A percentile compares a stretch with the other conserved stretches of the same genome.
Conservation (phyloP, 2,329 filamentous ascomycete species). For the Ascosphaera acerosa region DNA sequence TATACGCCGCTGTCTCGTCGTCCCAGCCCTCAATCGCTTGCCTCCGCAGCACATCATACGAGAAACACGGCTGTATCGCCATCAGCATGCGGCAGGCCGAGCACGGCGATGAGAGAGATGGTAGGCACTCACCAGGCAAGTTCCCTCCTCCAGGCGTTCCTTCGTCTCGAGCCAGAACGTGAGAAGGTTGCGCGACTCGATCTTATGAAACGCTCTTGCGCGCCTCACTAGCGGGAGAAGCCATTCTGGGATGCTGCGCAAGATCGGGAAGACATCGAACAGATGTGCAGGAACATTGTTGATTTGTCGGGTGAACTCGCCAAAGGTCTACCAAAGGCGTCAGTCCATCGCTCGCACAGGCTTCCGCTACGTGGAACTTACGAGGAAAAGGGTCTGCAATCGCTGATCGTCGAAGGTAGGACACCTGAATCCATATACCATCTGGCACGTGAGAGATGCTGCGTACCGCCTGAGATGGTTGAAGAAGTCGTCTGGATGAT, state of each 20-base stretch:
- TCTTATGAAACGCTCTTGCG: background rate
- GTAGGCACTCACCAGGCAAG: constrained; percentile 7
- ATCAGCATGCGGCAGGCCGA: constrained; percentile 19
- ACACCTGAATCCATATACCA: constrained; percentile 25
- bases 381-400: constrained; percentile 20
- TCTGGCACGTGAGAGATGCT: constrained; percentile 24
- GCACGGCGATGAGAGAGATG: constrained; percentile 18
- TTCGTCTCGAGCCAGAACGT: background rate
- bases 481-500: constrained; percentile 18
- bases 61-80: constrained; percentile 11
- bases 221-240: background rate
- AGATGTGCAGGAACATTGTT: background rate
- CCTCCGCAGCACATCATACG: constrained; percentile 8
- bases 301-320: background rate
- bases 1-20: constrained; percentile 13
- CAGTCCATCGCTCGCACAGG: constrained; percentile 3
- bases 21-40: constrained; percentile 12
- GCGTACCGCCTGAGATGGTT: constrained; percentile 24
- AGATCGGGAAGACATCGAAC: background rate
- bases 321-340: constrained; percentile 1
- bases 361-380: constrained; percentile 4
- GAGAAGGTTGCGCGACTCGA: background rate
- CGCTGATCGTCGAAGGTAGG: constrained; percentile 17
- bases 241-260: background rate
- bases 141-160: background rate